Evolutionary conservation across 441 rosid genomes (phyloP), one percentile per base, ranked within the genome.

Genomic region (Isatis lusitanica): DNA sequence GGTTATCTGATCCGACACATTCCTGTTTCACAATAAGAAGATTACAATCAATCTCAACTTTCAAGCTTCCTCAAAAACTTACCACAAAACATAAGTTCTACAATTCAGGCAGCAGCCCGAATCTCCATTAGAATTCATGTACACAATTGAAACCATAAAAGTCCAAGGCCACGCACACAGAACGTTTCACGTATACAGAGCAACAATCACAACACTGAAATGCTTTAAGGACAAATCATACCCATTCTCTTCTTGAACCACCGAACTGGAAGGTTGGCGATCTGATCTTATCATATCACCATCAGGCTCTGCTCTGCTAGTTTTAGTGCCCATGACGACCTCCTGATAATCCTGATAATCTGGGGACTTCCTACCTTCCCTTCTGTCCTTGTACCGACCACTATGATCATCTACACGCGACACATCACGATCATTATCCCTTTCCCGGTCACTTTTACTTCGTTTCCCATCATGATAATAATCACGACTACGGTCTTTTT

Each of bases 161-260:
- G 30, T 31, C 55, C 16, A 74, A 63, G 10, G 43, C 58, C 43
- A 53, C 4, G 60, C 15, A 56, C 24, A 62, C 26, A 56, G 1
- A 51, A 52, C 30, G 28, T 30, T 40, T 15, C 21, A 18, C 68
- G 70, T 28, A 68, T 55, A 59, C 26, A 66, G 47, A 33, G 16
- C 15, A 73, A 53, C 15, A 39, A 48, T 21, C 68, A 68, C 42
- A 63, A 44, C 40, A 61, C 24, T 11, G 21, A 65, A 63, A 36
- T 47, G 38, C 21, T 48, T 33, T 47, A 10, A 42, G 8, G 30
- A 70, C 1, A 76, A 58, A 71, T 62, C 71, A 69, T 84, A 96
- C 99, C 94, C 88, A 82, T 81, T 77, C 55, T 90, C 99, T 81
- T 93, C 95, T 7, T 71, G 69, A 66, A 84, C 85, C 51, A 80